Evolutionary conservation across 352 stramenopile species (phyloP), one percentile per base, ranked within the genome.

Genomic region (Globisporangium polare): DNA sequence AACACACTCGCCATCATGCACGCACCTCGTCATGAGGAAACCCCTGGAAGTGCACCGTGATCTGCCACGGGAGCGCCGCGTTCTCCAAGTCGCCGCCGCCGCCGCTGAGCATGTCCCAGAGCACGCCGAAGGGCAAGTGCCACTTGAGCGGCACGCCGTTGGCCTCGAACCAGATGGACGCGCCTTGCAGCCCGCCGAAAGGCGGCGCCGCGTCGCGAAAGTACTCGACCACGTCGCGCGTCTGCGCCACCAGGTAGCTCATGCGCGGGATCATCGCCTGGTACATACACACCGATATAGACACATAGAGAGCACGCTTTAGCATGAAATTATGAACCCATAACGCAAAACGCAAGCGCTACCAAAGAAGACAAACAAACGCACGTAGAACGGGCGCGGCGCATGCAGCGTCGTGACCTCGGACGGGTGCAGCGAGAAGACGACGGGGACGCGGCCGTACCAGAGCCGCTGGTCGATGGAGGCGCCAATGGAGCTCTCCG

Each of bases 391-490:
- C 20, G 85, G 80, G 18, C 81, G 81, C 37, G 85, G 85, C 0
- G 84, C 73, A 45, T 94, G 83, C 35, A 94, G 69, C 58, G 83
- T 92, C 27, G 85, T 94, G 58, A 94, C 84, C 35, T 94, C 85
- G 18, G 83, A 73, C 17, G 85, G 41, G 35, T 90, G 75, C 35
- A 94, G 78, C 46, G 76, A 78, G 69, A 94, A 94, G 9, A 83
- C 69, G 55, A 94, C 81, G 47, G 85, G 85, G n/a, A 94, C 60
- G 35, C 65, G 68, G 33, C 85, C 85, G 31, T 78, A 60, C 83
- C 85, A 94, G 31, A 94, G 66, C 42, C 65, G 75, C 60, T 77
- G 47, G 58, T 68, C 58, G 3, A 58, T 15, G 17, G 49, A 39
- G 33, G 33, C 10, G 8, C 8, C 4, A 2, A 10, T 18, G n/a